phyloP scores from a whole-genome alignment of 2,329 filamentous ascomycete species.

The Beauveria scarabaeidicola region DNA sequence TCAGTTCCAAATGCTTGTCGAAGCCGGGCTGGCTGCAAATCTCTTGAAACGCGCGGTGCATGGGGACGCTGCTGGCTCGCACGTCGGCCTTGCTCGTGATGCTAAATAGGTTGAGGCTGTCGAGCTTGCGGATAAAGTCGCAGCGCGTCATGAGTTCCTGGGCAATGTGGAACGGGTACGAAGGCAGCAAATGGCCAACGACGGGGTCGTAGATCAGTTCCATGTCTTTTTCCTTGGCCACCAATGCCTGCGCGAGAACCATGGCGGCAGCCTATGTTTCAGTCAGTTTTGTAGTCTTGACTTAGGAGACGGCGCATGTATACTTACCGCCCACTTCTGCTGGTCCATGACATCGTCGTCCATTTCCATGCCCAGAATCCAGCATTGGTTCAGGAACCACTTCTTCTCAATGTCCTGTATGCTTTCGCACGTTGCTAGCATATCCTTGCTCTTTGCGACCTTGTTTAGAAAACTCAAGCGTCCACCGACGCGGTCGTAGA shows the following conservation, averaged over 20 bases:
- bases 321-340: conserved; percentile 82
- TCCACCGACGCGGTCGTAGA: conserved; percentile 83
- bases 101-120: conserved; percentile 90
- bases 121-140: conserved; percentile 88
- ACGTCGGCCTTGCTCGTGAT: conserved; percentile 84
- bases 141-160: conserved; percentile 91
- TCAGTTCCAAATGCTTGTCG: conserved; percentile 71
- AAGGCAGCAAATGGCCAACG: conserved; percentile 66
- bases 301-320: not conserved
- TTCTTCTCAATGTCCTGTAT: conserved; percentile 62
- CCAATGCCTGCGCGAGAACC: conserved; percentile 82
- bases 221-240: conserved; percentile 66
- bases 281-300: not conserved
- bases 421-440: conserved; percentile 69
- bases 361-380: conserved; percentile 65
- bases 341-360: conserved; percentile 98
- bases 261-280: conserved; percentile 68
- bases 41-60: conserved; percentile 84
- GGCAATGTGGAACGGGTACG: conserved; percentile 72
- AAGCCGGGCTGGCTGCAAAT: conserved; percentile 74
- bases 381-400: conserved; percentile 72
- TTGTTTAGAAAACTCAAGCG: conserved; percentile 80
- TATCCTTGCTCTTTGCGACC: conserved; percentile 78
- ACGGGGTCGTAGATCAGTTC: conserved; percentile 58
- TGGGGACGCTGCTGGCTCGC: conserved; percentile 87